A percentile compares a stretch with the other conserved stretches of the same genome.
Evolutionary conservation across 2,329 filamentous ascomycete genomes (phyloP).

Genomic region (Myriosclerotinia duriaeana): DNA sequence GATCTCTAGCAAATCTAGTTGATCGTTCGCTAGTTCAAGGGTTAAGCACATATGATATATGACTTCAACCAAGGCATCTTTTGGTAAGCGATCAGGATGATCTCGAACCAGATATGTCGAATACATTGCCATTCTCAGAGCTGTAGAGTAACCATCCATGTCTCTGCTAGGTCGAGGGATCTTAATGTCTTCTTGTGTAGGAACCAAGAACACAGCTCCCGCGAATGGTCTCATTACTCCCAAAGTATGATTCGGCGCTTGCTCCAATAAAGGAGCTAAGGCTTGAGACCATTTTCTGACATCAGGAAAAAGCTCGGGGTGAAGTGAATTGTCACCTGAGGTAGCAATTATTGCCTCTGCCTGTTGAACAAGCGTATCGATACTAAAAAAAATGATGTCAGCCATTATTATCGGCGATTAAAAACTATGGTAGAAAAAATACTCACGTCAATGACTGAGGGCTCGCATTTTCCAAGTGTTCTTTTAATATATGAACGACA

Average conservation of each 20-base stretch:
- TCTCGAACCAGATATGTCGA: constrained; percentile 56
- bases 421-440: background rate
- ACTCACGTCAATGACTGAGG: constrained; percentile 53
- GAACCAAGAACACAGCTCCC: constrained; percentile 66
- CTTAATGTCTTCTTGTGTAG: constrained; percentile 36
- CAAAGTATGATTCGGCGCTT: constrained; percentile 59
- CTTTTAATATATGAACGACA: constrained; percentile 53
- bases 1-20: constrained; percentile 47
- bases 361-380: constrained; percentile 55
- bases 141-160: constrained; percentile 66
- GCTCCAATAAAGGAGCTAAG: constrained; percentile 55
- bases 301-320: constrained; percentile 59
- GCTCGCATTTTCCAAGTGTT: constrained; percentile 53
- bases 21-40: constrained; percentile 53
- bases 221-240: constrained; percentile 72
- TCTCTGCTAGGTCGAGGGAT: constrained; percentile 51
- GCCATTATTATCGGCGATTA: background rate
- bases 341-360: constrained; percentile 45
- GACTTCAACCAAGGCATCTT: constrained; percentile 49
- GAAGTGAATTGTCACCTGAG: constrained; percentile 40
- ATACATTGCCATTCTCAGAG: constrained; percentile 75
- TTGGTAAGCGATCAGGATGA: constrained; percentile 44
- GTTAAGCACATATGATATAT: constrained; percentile 54
- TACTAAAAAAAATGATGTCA: constrained; percentile 41
- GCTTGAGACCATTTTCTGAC: constrained; percentile 64